phyloP scores from a whole-genome alignment of 2,329 filamentous ascomycete species.

The Ceratocystis papillata region DNA sequence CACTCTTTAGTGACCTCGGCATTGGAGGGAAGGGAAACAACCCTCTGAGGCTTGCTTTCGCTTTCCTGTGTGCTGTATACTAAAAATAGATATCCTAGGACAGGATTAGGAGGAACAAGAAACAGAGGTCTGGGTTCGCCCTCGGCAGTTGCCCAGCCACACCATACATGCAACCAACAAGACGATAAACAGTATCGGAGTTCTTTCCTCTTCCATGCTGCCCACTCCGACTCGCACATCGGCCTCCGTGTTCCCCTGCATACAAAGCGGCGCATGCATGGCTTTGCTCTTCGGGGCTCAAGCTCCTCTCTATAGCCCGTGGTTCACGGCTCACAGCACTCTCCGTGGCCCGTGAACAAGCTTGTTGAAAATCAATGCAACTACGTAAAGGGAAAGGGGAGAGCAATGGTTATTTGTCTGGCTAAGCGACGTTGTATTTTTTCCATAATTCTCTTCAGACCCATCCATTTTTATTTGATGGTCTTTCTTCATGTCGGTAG shows the following conservation, averaged over 20 bases:
- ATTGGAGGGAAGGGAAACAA: neutral
- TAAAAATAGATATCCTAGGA: neutral
- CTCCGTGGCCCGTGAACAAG: constrained; percentile 4
- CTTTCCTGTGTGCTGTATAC: neutral
- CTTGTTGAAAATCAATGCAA: neutral
- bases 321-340: neutral
- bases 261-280: neutral
- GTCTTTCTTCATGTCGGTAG: neutral
- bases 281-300: neutral
- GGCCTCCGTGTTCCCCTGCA: neutral
- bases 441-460: neutral
- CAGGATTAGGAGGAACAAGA: neutral
- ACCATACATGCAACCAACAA: neutral
- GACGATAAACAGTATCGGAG: neutral
- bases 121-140: neutral
- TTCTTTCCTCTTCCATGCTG: neutral
- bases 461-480: neutral
- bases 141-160: constrained; percentile 1
- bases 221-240: neutral
- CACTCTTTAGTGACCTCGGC: neutral
- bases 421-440: neutral
- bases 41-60: neutral
- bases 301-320: neutral
- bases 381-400: neutral
- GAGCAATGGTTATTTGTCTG: neutral